Base-by-base conservation (phyloP, 2,329 filamentous ascomycete genomes). In the Cladosporium sp. region DNA sequence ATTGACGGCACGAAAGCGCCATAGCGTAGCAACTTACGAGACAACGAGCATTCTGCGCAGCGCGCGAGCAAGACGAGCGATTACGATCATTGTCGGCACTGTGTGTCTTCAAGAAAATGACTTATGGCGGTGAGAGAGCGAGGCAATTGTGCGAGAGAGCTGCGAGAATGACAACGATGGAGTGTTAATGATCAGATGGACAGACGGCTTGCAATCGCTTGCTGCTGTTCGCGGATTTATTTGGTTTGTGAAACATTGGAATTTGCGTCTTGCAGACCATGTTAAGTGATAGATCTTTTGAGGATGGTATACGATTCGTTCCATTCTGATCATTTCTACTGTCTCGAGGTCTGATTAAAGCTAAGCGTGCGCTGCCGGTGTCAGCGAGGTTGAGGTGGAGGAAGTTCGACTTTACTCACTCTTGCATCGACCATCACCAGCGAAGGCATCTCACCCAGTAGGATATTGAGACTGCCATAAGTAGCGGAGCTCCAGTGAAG, bases 21-120 rank as follows among this genome's bases (percentile, higher is more conserved):
- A 54, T 65, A 47, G 64, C 49, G 57, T 41, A 65, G 64, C 44
- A 57, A 44, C 49, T 47, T n/a, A 64, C 36, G 61, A 64, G 61
- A 57, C 61, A 64, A 64, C 36, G 61, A 64, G 21, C 61, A 64
- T 32, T 47, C 61, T 64, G 61, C 61, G 61, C 51, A 47, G 14
- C 30, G 51, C 51, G 41, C 61, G 61, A 64, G 51, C 51, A 24
- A 59, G 54, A 64, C 61, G 51, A 64, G 61, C 49, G 51, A 64
- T 64, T 12, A 64, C 51, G 61, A 64, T 57, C 61, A 55, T 57
- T 36, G 32, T 30, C 51, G 34, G 55, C 36, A 64, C 61, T 57
- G 51, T 28, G 61, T 57, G 51, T 57, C 49, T 36, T 30, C 26
- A 47, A 54, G 24, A 63, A 24, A 38, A 64, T 36, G 57, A 59